Evolutionary conservation across 106 monocot genomes (phyloP).

Genomic region (Hemerocallis citrina): DNA sequence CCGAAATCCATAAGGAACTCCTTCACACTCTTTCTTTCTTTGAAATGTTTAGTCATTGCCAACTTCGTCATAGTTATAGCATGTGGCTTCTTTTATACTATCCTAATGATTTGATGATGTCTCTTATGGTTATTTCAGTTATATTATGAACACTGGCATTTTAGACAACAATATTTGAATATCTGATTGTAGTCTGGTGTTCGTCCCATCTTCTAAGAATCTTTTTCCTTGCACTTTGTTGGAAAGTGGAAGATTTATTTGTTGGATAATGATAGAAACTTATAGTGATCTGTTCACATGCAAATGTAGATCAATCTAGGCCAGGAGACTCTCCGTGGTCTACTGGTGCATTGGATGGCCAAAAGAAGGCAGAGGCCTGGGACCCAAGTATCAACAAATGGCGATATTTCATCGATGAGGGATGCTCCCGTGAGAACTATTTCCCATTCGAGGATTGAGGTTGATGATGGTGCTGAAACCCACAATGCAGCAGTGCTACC

Average conservation of each 20-base stretch:
- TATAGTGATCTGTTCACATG: not conserved
- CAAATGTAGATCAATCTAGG: slow-evolving; percentile 79
- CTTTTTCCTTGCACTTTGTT: not conserved
- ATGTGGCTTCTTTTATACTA: not conserved
- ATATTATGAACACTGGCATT: not conserved
- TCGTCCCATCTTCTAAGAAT: not conserved
- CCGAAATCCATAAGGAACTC: not conserved
- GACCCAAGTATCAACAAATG: slow-evolving; percentile 47
- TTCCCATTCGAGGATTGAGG: slow-evolving; percentile 52
- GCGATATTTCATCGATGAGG: slow-evolving; percentile 38
- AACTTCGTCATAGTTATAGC: too few relatives aligned
- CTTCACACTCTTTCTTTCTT: too few relatives aligned
- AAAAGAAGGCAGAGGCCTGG: slow-evolving; percentile 70
- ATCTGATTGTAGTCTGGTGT: not conserved
- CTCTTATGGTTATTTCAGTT: not conserved
- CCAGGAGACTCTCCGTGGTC: slow-evolving; percentile 89
- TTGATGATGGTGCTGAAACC: slow-evolving; percentile 56
- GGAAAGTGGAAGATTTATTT: not conserved
- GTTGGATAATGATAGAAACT: not conserved
- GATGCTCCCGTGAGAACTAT: slow-evolving; percentile 42
- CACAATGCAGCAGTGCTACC: slow-evolving; percentile 34
- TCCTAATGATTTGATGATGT: not conserved
- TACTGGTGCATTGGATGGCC: slow-evolving; percentile 66
- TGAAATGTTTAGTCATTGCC: too few relatives aligned
- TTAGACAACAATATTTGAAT: too few relatives aligned